Percentiles rank a stretch among this genome's conserved stretches.
Evolutionary conservation across 352 stramenopile species (phyloP).

Genomic region (Globisporangium nagaii): DNA sequence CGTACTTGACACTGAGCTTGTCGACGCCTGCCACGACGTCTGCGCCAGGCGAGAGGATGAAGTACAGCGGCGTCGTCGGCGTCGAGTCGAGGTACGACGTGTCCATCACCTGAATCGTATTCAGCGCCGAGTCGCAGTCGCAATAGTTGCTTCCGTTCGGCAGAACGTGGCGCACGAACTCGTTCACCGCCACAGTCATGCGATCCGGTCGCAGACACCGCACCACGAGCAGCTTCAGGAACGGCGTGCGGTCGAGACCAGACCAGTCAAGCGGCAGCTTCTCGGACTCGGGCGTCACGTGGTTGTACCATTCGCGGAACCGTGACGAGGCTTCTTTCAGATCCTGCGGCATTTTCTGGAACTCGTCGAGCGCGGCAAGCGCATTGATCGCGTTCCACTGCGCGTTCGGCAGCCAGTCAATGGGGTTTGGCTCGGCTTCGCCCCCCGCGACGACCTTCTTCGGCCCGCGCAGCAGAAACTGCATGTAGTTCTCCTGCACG

Average conservation of each 20-base stretch:
- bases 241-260: conserved; percentile 91
- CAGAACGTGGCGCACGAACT: conserved; percentile 93
- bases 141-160: conserved; percentile 93
- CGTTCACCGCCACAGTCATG: conserved; percentile 92
- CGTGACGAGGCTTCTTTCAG: conserved; percentile 92
- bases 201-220: conserved; percentile 91
- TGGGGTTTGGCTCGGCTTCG: conserved; percentile 66
- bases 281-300: conserved; percentile 93
- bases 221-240: conserved; percentile 96
- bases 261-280: conserved; percentile 97
- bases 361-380: conserved; percentile 93
- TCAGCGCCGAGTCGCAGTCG: conserved; percentile 95
- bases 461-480: conserved; percentile 92
- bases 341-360: conserved; percentile 95
- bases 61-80: conserved; percentile 94
- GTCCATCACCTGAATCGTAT: conserved; percentile 94
- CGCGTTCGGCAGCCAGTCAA: conserved; percentile 90
- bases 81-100: conserved; percentile 94
- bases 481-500: conserved; percentile 94
- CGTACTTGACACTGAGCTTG: conserved; percentile 92
- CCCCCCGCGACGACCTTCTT: conserved; percentile 50
- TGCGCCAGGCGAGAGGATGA: conserved; percentile 94
- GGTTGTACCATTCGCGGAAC: conserved; percentile 98
- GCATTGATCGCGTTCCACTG: conserved; percentile 91
- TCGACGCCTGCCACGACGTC: conserved; percentile 96